A percentile compares a stretch with the other conserved stretches of the same genome.
phyloP scores from a whole-genome alignment of 176 grass and related monocot genomes.

The Tillandsia fasciculata region DNA sequence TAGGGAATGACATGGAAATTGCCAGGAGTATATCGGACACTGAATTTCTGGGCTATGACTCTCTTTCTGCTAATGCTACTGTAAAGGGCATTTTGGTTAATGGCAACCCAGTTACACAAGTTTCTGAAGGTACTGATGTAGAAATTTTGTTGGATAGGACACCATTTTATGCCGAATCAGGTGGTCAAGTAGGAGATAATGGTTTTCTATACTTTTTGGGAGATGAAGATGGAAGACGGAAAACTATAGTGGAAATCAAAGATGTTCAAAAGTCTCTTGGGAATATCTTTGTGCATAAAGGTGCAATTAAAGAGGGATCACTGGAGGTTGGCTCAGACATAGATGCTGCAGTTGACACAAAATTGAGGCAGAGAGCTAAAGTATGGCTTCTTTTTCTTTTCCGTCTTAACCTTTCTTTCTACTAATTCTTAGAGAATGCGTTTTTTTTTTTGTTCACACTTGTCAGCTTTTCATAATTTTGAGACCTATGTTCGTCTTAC shows the following conservation, averaged over 20 bases:
- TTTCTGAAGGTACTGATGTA: constrained; percentile 67
- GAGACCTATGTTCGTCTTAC: too few species aligned
- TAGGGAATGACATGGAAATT: constrained; percentile 76
- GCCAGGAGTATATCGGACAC: constrained; percentile 64
- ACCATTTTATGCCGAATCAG: constrained; percentile 96
- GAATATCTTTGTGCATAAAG: constrained; percentile 95
- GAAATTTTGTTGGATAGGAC: constrained; percentile 89
- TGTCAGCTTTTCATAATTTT: background rate
- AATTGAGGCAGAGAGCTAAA: constrained; percentile 77
- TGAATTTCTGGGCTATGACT: constrained; percentile 85
- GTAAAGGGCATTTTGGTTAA: constrained; percentile 79
- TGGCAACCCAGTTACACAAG: constrained; percentile 58
- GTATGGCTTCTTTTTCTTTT: constrained; percentile 26
- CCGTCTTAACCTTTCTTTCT: background rate
- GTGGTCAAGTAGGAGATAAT: constrained; percentile 93
- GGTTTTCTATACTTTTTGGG: constrained; percentile 53
- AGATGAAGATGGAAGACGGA: constrained; percentile 37
- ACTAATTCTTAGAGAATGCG: background rate
- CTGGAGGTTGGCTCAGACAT: constrained; percentile 72
- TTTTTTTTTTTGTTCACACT: background rate
- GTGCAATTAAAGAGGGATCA: constrained; percentile 67
- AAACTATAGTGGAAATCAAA: constrained; percentile 65
- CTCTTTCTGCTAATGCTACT: constrained; percentile 50
- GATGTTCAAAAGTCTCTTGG: constrained; percentile 86
- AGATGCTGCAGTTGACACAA: constrained; percentile 69